Evolutionary conservation across 805 yeast genomes (phyloP), one percentile per base, ranked within the genome.

Genomic region (Hanseniaspora osmophila): DNA sequence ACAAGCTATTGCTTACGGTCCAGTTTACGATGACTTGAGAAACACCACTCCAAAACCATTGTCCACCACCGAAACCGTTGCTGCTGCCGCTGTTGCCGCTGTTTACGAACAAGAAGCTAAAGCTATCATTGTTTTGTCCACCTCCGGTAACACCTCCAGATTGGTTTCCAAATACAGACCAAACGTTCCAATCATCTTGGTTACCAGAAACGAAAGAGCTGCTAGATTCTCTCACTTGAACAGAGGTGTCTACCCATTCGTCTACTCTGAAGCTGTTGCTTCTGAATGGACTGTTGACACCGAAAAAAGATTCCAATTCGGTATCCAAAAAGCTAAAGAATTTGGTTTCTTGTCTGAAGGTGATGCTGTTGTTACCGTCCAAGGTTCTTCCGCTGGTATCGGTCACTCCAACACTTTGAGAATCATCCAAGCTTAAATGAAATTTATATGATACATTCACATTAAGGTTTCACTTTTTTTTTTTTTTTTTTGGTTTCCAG

Each of bases 371-470:
- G 85, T 92, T 55, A 84, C 95, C 63, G 83, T 92, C 68, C 98
- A 92, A 77, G 98, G 98, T 67, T 92, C 95, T 90, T 84, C 94
- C 63, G 84, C 90, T 67, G 97, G 97, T 72, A 75, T 86, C 55
- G 98, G 98, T 65, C 96, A 92, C 81, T 85, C 98, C 63, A 92
- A 92, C 84, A 92, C 98, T 53, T 77, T 92, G 68, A 90, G 97
- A 76, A 78, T 90, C 61, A 74, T 86, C 58, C 75, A 76, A 65
- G 90, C 86, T 64, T 80, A 71, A 66, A 50, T 30, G 10, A 32
- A 32, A 6, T 32, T 10, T 9, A 30, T 37, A 37, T 13, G 40
- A 13, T 13, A 18, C n/a, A 37, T 37, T 18, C 9, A 33, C 6
- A 5, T 5, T 37, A 13, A 37, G 12, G 10, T 37, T 37, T 15